phyloP scores from a whole-genome alignment of 1,284 basidiomycete genomes.

The Melampsora medusae region DNA sequence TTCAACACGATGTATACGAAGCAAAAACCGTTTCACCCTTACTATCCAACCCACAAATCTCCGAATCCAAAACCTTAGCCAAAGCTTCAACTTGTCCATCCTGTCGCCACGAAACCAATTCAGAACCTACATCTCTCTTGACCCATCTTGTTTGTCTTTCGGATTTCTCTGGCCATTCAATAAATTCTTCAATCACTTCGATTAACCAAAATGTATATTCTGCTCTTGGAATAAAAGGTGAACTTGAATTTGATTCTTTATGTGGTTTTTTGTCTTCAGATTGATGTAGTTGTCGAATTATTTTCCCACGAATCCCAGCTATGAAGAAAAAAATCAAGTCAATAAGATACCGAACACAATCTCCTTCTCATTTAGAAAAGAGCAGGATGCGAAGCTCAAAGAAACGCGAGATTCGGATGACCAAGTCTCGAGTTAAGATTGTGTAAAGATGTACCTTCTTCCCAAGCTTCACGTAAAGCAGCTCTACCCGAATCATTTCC shows the following conservation, averaged over 20 bases:
- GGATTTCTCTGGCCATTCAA: conserved; percentile 18
- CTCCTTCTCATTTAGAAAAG: too few relatives aligned
- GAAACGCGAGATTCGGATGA: too few relatives aligned
- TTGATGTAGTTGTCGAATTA: not conserved
- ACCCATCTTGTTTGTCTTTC: conserved; percentile 28
- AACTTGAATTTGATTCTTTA: not conserved
- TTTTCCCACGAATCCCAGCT: conserved; percentile 24
- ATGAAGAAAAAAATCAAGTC: not conserved
- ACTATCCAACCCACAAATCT: not conserved
- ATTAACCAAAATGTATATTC: conserved; percentile 29
- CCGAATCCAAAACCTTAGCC: conserved; percentile 9
- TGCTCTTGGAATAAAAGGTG: conserved; percentile 5
- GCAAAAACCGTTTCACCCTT: too few relatives aligned
- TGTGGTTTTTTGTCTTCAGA: conserved; percentile 18
- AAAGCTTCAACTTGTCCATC: conserved; percentile 35
- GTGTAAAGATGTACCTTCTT: too few relatives aligned
- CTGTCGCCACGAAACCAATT: conserved; percentile 20
- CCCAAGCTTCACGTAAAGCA: conserved; percentile 34
- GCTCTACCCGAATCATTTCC: conserved; percentile 1
- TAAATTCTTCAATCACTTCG: conserved; percentile 3
- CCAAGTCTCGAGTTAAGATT: too few relatives aligned
- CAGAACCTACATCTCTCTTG: conserved; percentile 5
- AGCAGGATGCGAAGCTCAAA: too few relatives aligned
- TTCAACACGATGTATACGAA: too few relatives aligned
- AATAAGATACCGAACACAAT: too few relatives aligned